Evolutionary conservation across 78 protist genomes (phyloP), one percentile per base, ranked within the genome.

Genomic region (Chrysochromulina parva): DNA sequence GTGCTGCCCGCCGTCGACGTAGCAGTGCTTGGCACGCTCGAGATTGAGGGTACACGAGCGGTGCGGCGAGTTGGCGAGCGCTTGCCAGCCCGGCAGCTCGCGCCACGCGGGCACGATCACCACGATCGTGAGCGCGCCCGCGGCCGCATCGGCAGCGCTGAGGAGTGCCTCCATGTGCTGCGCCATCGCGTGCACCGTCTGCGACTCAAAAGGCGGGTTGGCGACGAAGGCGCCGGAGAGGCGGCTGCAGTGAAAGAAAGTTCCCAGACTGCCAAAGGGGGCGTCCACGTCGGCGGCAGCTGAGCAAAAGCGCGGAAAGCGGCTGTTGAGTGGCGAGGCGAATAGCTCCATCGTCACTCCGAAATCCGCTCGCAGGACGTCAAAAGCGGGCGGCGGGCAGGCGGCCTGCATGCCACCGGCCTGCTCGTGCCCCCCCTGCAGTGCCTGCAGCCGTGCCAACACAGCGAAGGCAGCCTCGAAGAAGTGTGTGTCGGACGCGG

Each of bases 201-300:
- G 20, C 13, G 82, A 55, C 13, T 19, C 55, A 14, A 93, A 93
- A 10, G 95, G 95, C 13, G 95, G 94, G 89, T 93, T 93, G 54
- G 67, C 93, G 67, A 92, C 95, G 65, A 93, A 93, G 26, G 95
- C 65, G 65, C 95, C 95, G 10, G 2, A 1, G 50, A 0, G 11
- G 4, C 67, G 93, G 50, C 2, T 0, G 50, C 48, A 48, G 62
- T 90, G 89, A 52, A 94, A 93, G 47, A 69, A 92, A 19, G 81
- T n/a, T 2, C 95, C 95, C 10, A 13, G n/a, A 48, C 95, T 85
- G 50, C 94, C 95, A 47, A 93, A 93, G 14, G 48, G 28, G 53
- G 1, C 55, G 88, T 93, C 95, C 3, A 66, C 58, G 84, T 88
- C 93, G 38, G 38, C 38, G 38, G 38, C 62, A 58, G 24, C 62